These are phyloP conservation scores for Paramecium pentaurelia DNA, from an alignment of 73 alveolate genomes.

Conservation along the genomic window DNA sequence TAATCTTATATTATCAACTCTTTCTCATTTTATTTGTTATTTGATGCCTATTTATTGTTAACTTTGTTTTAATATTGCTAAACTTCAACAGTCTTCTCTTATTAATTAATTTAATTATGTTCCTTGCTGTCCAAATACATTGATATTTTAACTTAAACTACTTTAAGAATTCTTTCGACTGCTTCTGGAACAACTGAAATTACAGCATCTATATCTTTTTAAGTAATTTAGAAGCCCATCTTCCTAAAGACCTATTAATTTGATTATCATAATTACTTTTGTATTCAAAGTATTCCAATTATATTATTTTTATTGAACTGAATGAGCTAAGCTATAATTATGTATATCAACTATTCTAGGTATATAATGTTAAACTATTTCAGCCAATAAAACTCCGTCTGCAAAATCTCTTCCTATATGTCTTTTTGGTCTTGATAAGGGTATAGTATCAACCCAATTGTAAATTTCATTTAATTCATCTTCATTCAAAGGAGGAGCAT, in stretches of 20 bases:
- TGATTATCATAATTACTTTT: conserved; percentile 29
- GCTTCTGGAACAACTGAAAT: conserved; percentile 90
- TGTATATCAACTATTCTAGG: conserved; percentile 86
- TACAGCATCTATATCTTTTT: conserved; percentile 79
- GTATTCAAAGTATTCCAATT: conserved; percentile 93
- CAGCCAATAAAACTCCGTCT: conserved; percentile 94
- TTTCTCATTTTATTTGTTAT: background rate
- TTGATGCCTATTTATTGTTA: background rate
- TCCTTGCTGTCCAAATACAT: conserved; percentile 60
- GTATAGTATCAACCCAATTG: conserved; percentile 98
- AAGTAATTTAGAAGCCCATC: conserved; percentile 86
- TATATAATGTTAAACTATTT: conserved; percentile 74
- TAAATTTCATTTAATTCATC: conserved; percentile 85
- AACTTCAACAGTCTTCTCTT: background rate
- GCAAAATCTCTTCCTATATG: conserved; percentile 97
- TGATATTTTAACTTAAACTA: conserved; percentile 56
- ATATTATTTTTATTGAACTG: conserved; percentile 72
- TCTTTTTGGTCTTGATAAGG: conserved; percentile 94
- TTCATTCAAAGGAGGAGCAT: conserved; percentile 73
- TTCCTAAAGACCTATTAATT: conserved; percentile 79
- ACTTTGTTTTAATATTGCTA: background rate
- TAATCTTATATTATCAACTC: conserved; percentile 51
- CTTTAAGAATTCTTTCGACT: conserved; percentile 82
- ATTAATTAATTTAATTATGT: background rate
- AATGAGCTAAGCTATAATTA: conserved; percentile 79